Evolutionary conservation across 371 early-diverging fungal species (phyloP), one percentile per base, ranked within the genome.

Genomic region (Mucor indicus): DNA sequence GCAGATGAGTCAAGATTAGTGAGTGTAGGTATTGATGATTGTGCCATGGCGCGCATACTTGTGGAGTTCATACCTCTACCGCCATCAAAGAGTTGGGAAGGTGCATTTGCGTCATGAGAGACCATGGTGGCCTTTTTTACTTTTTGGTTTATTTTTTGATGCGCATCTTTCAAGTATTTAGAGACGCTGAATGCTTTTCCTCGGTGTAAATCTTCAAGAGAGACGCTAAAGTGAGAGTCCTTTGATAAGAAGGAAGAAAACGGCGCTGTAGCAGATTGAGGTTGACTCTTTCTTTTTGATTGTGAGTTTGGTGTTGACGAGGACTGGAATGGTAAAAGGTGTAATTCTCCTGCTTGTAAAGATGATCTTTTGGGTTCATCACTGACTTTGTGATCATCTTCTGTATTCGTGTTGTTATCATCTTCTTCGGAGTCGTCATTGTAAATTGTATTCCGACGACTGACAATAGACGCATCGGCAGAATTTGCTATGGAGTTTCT

Each of bases 171-270:
- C 17, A 69, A 29, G 27, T 53, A 69, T 12, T 49, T 50, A 21
- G 50, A 35, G 3, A 65, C 46, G 6, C 66, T 65, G 23, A 70
- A 70, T 13, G 71, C 71, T 16, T 55, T 59, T 32, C 71, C 71
- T 24, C 47, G 31, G 44, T 70, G 67, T 13, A 70, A 30, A 23
- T 70, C 71, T 25, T 70, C 71, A 10, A 70, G 38, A 11, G 71
- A 54, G 1, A 57, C 58, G 3, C 50, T 53, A 24, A 59, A 59
- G n/a, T 44, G 44, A 8, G 31, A 31, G 0, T 23, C 31, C 7
- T 46, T 38, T 0, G 60, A 17, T 52, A 61, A 16, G 54, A 35
- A 16, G 47, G 60, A 17, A 51, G 63, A 20, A 55, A 57, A 24
- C 50, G 64, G 36, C 48, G 61, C 23, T 54, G 53, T 47, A 52